These are phyloP conservation scores for Amanita muscaria DNA, from an alignment of 768 basidiomycete genomes.

Conservation along the genomic window DNA sequence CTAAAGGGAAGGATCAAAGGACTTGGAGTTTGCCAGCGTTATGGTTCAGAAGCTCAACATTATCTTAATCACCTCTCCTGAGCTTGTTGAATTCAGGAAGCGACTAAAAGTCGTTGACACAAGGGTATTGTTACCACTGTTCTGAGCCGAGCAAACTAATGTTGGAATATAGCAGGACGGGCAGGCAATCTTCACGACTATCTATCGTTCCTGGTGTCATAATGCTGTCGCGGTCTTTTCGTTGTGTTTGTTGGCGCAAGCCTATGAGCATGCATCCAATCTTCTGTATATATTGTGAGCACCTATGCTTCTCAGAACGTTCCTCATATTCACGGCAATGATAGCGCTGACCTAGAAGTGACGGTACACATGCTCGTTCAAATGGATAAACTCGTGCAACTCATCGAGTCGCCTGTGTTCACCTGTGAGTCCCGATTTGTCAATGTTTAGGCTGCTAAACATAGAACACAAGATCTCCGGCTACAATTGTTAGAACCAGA, in stretches of 20 bases:
- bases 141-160: background rate
- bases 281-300: conserved; percentile 87
- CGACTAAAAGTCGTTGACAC: conserved; percentile 90
- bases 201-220: conserved; percentile 98
- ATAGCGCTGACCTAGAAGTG: conserved; percentile 91
- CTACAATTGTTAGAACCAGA: conserved; percentile 96
- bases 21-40: conserved; percentile 94
- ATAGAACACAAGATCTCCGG: conserved; percentile 51
- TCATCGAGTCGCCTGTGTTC: conserved; percentile 97
- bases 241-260: conserved; percentile 91
- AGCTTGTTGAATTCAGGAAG: conserved; percentile 90
- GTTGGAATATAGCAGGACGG: conserved; percentile 67
- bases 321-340: background rate
- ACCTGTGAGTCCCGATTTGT: conserved; percentile 55
- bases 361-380: conserved; percentile 93
- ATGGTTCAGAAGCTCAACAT: conserved; percentile 97
- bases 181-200: conserved; percentile 85
- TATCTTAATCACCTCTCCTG: conserved; percentile 93
- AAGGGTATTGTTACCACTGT: conserved; percentile 45
- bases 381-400: conserved; percentile 94
- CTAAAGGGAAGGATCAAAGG: conserved; percentile 35
- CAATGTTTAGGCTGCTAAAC: background rate
- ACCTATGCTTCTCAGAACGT: background rate
- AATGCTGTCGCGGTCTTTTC: conserved; percentile 97
- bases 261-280: conserved; percentile 97